Conservation (phyloP, 169 alveolate genomes). For the Theileria equi region DNA sequence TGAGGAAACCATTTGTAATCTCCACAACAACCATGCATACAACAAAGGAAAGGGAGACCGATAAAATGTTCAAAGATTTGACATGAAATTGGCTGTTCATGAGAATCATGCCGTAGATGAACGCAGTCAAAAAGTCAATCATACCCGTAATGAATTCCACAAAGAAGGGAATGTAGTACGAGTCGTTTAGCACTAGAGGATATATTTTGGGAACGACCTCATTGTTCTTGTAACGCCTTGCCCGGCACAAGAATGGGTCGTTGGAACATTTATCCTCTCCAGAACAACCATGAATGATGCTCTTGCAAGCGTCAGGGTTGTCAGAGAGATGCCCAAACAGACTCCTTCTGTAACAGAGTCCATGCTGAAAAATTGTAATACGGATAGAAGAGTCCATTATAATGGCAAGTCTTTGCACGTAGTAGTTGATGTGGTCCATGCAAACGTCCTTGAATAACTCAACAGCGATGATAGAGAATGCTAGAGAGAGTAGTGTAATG, state of each 20-base stretch:
- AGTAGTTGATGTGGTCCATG: slow-evolving; percentile 31
- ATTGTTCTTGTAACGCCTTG: slow-evolving; percentile 37
- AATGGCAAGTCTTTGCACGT: slow-evolving; percentile 14
- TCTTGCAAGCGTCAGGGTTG: neutral
- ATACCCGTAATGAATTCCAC: slow-evolving; percentile 17
- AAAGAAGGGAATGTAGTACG: slow-evolving; percentile 13
- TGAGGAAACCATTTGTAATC: slow-evolving; percentile 9
- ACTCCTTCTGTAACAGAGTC: slow-evolving; percentile 36
- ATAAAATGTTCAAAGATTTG: slow-evolving; percentile 3
- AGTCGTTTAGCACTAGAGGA: slow-evolving; percentile 30
- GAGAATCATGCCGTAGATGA: slow-evolving; percentile 13
- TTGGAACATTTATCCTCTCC: neutral
- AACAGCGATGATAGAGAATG: neutral
- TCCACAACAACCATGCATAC: slow-evolving; percentile 13
- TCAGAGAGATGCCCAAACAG: neutral
- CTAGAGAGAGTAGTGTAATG: neutral
- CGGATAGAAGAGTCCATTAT: slow-evolving; percentile 37
- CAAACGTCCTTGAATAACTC: slow-evolving; percentile 12
- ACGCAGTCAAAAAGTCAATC: slow-evolving; percentile 9
- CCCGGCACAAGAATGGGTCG: slow-evolving; percentile 47
- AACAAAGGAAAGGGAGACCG: slow-evolving; percentile 4
- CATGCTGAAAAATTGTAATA: slow-evolving; percentile 55
- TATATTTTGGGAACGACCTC: slow-evolving; percentile 40
- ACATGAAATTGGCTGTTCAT: slow-evolving; percentile 7
- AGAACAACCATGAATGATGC: neutral